Evolutionary conservation across 2,329 filamentous ascomycete species (phyloP).

Genomic region (Grosmannia clavigera): DNA sequence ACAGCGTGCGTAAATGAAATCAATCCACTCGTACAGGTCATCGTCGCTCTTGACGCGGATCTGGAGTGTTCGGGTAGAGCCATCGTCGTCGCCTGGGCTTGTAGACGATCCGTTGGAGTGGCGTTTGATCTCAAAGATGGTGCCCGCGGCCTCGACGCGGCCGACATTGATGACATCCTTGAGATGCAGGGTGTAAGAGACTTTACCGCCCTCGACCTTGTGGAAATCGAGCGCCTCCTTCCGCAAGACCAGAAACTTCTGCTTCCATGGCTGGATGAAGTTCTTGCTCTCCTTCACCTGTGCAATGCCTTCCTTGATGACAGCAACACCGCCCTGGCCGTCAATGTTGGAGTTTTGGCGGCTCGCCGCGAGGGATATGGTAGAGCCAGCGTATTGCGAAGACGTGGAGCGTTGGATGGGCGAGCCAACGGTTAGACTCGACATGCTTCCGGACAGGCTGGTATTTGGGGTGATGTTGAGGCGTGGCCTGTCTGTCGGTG

Average conservation of each 20-base stretch:
- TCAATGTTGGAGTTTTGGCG: conserved; percentile 48
- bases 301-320: conserved; percentile 73
- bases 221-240: conserved; percentile 91
- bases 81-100: conserved; percentile 67
- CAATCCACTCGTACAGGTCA: conserved; percentile 97
- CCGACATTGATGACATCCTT: conserved; percentile 84
- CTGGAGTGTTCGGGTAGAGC: conserved; percentile 69
- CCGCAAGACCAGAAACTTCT: conserved; percentile 81
- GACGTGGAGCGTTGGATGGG: conserved; percentile 55
- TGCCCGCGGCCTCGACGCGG: conserved; percentile 79
- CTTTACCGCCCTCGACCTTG: conserved; percentile 80
- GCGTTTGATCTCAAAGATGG: conserved; percentile 88
- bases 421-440: conserved; percentile 58
- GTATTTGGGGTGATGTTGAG: conserved; percentile 67
- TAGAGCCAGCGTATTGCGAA: conserved; percentile 53
- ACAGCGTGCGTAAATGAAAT: conserved; percentile 92
- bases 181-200: conserved; percentile 73
- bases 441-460: conserved; percentile 66
- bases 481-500: conserved; percentile 72
- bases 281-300: conserved; percentile 84
- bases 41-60: conserved; percentile 93
- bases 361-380: conserved; percentile 58
- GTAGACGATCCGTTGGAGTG: conserved; percentile 54
- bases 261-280: conserved; percentile 76
- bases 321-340: conserved; percentile 53